Evolutionary conservation across 768 basidiomycete genomes (phyloP).

Genomic region (Albatrellus ellisii): DNA sequence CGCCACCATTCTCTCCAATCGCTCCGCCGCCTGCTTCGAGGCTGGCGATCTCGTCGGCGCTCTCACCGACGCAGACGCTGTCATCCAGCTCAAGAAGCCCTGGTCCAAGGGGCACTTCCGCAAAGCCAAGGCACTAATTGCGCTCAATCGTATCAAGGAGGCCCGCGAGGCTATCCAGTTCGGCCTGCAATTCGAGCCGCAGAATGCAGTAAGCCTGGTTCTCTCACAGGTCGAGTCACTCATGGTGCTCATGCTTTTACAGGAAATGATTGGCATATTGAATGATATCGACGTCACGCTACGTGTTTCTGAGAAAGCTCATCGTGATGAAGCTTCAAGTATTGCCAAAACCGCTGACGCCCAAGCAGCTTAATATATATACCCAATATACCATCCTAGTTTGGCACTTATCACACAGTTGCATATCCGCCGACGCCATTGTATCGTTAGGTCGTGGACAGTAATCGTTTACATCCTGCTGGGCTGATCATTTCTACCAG

Average conservation of each 20-base stretch:
- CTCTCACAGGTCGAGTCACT: not conserved
- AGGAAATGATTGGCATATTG: slow-evolving; percentile 13
- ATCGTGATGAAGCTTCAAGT: not conserved
- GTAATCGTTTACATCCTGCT: no score
- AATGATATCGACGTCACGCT: slow-evolving; percentile 9
- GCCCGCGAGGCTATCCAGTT: slow-evolving; percentile 73
- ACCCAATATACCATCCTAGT: not conserved
- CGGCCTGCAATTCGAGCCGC: slow-evolving; percentile 77
- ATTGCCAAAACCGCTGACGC: not conserved
- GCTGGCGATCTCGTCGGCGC: slow-evolving; percentile 64
- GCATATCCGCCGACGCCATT: slow-evolving; percentile 1
- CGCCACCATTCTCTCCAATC: slow-evolving; percentile 80
- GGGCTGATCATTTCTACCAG: no score
- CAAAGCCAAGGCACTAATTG: slow-evolving; percentile 80
- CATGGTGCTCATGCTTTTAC: not conserved
- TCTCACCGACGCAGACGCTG: slow-evolving; percentile 82
- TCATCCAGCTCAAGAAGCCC: slow-evolving; percentile 68
- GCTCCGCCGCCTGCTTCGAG: slow-evolving; percentile 78
- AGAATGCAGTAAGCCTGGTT: slow-evolving; percentile 32
- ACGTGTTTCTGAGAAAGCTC: slow-evolving; percentile 3
- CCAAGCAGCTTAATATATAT: not conserved
- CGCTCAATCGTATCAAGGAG: slow-evolving; percentile 52
- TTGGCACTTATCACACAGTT: not conserved
- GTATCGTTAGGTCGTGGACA: not conserved
- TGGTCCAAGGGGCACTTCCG: slow-evolving; percentile 98